Base-by-base conservation (phyloP, 2,329 filamentous ascomycete species). In the Sphaerulina musiva region DNA sequence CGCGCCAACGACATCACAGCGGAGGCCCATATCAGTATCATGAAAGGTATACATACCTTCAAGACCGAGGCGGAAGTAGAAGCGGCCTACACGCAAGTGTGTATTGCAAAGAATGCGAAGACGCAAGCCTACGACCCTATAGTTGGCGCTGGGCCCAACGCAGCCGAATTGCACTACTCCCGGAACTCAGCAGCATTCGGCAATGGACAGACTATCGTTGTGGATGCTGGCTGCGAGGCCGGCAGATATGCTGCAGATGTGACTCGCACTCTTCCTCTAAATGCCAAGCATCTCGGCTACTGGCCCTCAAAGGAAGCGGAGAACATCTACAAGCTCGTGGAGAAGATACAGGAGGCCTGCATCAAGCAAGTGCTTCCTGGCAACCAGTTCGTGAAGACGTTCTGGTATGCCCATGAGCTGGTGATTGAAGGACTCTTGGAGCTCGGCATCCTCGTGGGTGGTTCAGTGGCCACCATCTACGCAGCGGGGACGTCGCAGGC, bases 171-270 rank as follows among this genome's bases (percentile, higher is more conserved):
- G 40, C 93, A 98, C 71, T 98, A 98, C 70, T 80, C 81, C 42
- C 81, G 80, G 50, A 97, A 98, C 68, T 79, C 95, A 64, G 80
- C 86, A 63, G 72, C 83, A 1, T 79, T 97, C 14, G 73, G 74
- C 2, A 82, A 84, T 26, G 80, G 84, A 54, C 82, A 91, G 65
- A 78, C 91, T 31, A 74, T 97, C 32, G 84, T 95, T 17, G 76
- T 98, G 4, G 92, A 98, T 68, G 91, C 92, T 1, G 91, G 89
- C 2, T 86, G 84, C 61, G 92, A 97, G 71, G 95, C 84, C 72
- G 74, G 83, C 46, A 85, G 86, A 62, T 97, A 98, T 69, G 89
- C 89, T 31, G 87, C 86, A 54, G 92, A 97, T 70, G 83, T 97
- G 29, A 97, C 93, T 0, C 82, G 92, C 38, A 93, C 91, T 0